A percentile compares a stretch with the other conserved stretches of the same genome.
These are phyloP conservation scores for Dactylellina haptotyla DNA, from an alignment of 2,329 filamentous ascomycete genomes.

Conservation along the genomic window DNA sequence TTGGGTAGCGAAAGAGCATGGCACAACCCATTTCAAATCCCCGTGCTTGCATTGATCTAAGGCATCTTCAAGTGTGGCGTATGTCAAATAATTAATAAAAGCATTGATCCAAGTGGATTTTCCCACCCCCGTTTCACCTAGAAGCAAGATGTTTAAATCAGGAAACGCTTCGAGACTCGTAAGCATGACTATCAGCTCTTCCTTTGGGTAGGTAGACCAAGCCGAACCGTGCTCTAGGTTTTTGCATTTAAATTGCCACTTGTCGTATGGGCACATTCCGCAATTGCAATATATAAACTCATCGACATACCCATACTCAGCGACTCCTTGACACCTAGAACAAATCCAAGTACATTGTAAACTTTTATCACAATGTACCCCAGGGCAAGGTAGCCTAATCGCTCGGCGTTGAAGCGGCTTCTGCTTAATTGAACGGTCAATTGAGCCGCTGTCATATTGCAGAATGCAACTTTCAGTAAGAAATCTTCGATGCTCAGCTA, in stretches of 20 bases:
- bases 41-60: constrained; percentile 53
- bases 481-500: constrained; percentile 55
- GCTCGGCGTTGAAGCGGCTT: constrained; percentile 58
- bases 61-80: constrained; percentile 62
- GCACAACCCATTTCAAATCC: constrained; percentile 61
- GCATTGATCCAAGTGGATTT: constrained; percentile 67
- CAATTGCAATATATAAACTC: constrained; percentile 62
- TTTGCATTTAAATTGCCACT: constrained; percentile 60
- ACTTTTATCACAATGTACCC: constrained; percentile 55
- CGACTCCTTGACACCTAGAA: constrained; percentile 55
- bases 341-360: constrained; percentile 57
- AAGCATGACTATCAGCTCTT: constrained; percentile 55
- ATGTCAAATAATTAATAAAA: constrained; percentile 64
- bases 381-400: constrained; percentile 61
- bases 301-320: constrained; percentile 59
- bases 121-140: constrained; percentile 66
- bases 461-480: constrained; percentile 53
- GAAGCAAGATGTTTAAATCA: constrained; percentile 63
- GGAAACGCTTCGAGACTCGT: constrained; percentile 58
- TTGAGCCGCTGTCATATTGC: constrained; percentile 41
- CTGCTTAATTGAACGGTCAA: constrained; percentile 51
- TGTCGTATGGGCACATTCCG: constrained; percentile 58
- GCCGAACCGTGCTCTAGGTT: constrained; percentile 55
- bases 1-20: constrained; percentile 62
- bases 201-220: constrained; percentile 55